Conservation (phyloP, 495 filamentous ascomycete species). For the Coniosporium apollinis region DNA sequence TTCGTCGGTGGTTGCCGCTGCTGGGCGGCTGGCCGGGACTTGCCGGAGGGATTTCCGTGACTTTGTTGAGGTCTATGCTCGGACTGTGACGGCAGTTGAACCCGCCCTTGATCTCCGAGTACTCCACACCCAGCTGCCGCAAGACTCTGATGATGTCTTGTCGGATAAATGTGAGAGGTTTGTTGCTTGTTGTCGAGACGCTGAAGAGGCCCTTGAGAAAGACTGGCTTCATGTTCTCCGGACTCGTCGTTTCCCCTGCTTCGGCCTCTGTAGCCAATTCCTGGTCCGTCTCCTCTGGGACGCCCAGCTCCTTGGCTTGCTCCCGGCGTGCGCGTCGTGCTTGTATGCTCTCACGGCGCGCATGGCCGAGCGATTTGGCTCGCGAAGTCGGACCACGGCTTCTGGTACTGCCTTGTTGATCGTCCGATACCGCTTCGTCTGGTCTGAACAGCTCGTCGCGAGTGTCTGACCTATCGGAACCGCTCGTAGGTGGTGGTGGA, state of each 20-base stretch:
- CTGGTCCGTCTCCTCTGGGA: slow-evolving; percentile 65
- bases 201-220: slow-evolving; percentile 97
- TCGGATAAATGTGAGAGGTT: slow-evolving; percentile 68
- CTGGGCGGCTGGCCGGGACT: slow-evolving; percentile 29
- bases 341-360: slow-evolving; percentile 77
- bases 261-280: slow-evolving; percentile 31
- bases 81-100: slow-evolving; percentile 80
- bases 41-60: slow-evolving; percentile 18
- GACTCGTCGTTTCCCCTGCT: slow-evolving; percentile 31
- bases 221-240: slow-evolving; percentile 70
- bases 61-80: slow-evolving; percentile 71
- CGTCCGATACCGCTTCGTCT: slow-evolving; percentile 26
- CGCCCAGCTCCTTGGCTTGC: slow-evolving; percentile 47
- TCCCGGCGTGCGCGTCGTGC: slow-evolving; percentile 55
- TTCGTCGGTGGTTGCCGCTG: slow-evolving; percentile 38
- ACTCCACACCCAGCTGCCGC: slow-evolving; percentile 73
- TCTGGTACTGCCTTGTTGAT: slow-evolving; percentile 25
- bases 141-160: slow-evolving; percentile 85
- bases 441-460: slow-evolving; percentile 25
- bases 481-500: slow-evolving; percentile 55
- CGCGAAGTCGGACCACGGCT: slow-evolving; percentile 44
- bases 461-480: slow-evolving; percentile 51
- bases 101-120: slow-evolving; percentile 79
- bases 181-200: slow-evolving; percentile 89
- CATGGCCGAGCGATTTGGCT: slow-evolving; percentile 82